Percentiles rank a stretch among this genome's conserved stretches.
These are phyloP conservation scores for Lanmaoa rubissima DNA, from an alignment of 768 basidiomycete species.

Conservation along the genomic window DNA sequence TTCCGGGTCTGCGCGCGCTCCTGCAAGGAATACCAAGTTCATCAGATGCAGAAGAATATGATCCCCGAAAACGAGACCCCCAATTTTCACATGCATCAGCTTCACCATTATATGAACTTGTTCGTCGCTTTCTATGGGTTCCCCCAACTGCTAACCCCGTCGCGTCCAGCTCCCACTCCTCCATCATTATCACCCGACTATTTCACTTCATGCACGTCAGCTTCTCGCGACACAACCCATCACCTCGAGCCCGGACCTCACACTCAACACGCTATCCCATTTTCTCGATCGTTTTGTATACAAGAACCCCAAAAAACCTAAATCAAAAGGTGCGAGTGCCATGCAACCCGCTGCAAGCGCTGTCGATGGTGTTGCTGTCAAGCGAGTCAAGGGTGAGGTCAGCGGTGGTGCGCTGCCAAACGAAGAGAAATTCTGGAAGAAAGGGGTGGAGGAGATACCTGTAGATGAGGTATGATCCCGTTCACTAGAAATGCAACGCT, in stretches of 20 bases:
- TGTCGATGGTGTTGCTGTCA: constrained; percentile 63
- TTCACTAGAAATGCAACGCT: not conserved
- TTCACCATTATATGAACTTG: constrained; percentile 88
- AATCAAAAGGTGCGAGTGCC: constrained; percentile 75
- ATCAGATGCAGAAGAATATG: constrained; percentile 51
- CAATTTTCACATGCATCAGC: constrained; percentile 77
- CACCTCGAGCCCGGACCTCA: constrained; percentile 83
- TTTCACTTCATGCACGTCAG: constrained; percentile 83
- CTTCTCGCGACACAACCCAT: constrained; percentile 70
- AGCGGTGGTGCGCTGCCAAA: constrained; percentile 57
- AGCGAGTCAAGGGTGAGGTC: constrained; percentile 63
- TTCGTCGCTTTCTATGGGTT: constrained; percentile 37
- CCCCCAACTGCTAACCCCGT: not conserved
- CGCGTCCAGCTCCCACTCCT: constrained; percentile 67
- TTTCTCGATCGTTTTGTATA: constrained; percentile 98
- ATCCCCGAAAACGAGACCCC: constrained; percentile 88
- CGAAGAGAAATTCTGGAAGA: constrained; percentile 70
- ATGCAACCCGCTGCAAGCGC: constrained; percentile 91
- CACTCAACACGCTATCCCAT: constrained; percentile 88
- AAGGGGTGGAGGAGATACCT: constrained; percentile 67
- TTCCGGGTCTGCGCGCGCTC: constrained; percentile 46
- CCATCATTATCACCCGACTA: constrained; percentile 86
- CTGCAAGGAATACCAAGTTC: constrained; percentile 35
- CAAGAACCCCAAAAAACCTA: constrained; percentile 85
- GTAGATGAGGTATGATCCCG: constrained; percentile 70